Conservation (phyloP, 495 filamentous ascomycete genomes). For the Penicillium ochrochloron region DNA sequence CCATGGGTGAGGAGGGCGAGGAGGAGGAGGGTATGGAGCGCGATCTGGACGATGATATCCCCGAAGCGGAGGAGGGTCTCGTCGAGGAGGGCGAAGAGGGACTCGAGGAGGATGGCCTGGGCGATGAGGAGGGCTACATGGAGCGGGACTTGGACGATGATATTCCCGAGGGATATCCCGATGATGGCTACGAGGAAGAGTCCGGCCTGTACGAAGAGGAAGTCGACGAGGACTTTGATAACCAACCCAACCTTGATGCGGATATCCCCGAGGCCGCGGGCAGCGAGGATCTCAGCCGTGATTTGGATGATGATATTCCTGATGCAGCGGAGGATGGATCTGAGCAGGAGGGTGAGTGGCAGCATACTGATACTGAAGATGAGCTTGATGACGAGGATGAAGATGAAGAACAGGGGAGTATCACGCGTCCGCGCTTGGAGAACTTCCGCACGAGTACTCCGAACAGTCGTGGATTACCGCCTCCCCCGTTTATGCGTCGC, state of each 20-base stretch:
- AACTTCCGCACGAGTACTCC: conserved; percentile 47
- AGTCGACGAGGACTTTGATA: conserved; percentile 43
- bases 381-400: conserved; percentile 58
- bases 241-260: conserved; percentile 50
- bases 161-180: conserved; percentile 53
- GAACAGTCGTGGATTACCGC: conserved; percentile 40
- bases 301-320: conserved; percentile 51
- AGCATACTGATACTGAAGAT: conserved; percentile 84
- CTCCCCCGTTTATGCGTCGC: conserved; percentile 33
- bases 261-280: conserved; percentile 46
- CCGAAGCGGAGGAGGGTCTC: conserved; percentile 44
- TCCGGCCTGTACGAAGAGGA: conserved; percentile 39
- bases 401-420: conserved; percentile 33
- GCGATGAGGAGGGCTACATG: conserved; percentile 49
- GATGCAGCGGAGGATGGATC: conserved; percentile 41
- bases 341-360: conserved; percentile 51
- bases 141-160: conserved; percentile 57
- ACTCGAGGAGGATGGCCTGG: conserved; percentile 42
- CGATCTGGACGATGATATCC: conserved; percentile 55
- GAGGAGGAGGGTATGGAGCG: conserved; percentile 47
- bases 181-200: conserved; percentile 50
- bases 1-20: conserved; percentile 34
- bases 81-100: conserved; percentile 50
- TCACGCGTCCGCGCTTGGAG: conserved; percentile 13
- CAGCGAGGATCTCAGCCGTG: conserved; percentile 35